Percentiles rank a stretch among this genome's conserved stretches.
Conservation (phyloP, 2,329 filamentous ascomycete genomes). For the Fusarium sp. region DNA sequence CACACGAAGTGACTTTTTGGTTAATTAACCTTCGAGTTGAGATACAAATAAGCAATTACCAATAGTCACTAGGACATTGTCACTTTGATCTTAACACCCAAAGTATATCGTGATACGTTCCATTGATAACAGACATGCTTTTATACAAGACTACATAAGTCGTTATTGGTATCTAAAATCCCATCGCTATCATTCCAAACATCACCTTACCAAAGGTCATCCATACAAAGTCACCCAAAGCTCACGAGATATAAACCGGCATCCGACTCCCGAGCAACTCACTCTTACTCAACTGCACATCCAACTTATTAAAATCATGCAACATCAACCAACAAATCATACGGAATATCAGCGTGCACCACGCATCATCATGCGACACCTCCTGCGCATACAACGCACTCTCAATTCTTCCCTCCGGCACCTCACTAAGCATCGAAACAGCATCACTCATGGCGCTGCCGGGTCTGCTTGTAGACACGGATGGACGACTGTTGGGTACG, state of each 20-base stretch:
- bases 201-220: too few relatives aligned
- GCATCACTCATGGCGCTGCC: constrained; percentile 28
- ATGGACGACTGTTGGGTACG: constrained; percentile 15
- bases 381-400: constrained; percentile 39
- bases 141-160: constrained; percentile 3
- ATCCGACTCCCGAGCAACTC: constrained; percentile 65
- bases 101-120: not conserved
- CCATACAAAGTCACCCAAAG: not conserved
- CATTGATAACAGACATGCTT: not conserved
- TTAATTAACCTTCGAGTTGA: too few relatives aligned
- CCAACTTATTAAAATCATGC: constrained; percentile 67
- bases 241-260: constrained; percentile 63
- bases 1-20: too few relatives aligned
- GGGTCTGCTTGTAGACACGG: constrained; percentile 18
- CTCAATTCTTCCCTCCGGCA: constrained; percentile 5
- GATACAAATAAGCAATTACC: too few relatives aligned
- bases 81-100: too few relatives aligned
- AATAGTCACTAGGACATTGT: too few relatives aligned
- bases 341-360: constrained; percentile 65
- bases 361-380: constrained; percentile 57
- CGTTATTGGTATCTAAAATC: constrained; percentile 24
- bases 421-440: constrained; percentile 17
- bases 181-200: constrained; percentile 3
- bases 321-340: constrained; percentile 70
- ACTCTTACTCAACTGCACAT: constrained; percentile 64